These are phyloP conservation scores for Candida koratica DNA, from an alignment of 805 yeast species.

Conservation along the genomic window DNA sequence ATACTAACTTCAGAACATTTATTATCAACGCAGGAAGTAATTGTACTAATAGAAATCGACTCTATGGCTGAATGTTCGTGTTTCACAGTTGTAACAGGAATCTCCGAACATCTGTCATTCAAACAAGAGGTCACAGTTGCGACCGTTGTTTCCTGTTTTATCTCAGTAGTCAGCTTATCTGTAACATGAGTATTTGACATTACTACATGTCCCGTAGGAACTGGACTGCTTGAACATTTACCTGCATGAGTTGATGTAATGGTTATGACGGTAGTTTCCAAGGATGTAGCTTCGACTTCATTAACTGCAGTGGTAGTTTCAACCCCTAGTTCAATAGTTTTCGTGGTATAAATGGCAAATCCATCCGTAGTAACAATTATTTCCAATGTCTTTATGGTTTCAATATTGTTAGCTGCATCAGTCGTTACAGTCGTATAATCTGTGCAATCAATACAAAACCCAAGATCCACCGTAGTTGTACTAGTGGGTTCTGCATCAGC, in stretches of 20 bases:
- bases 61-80: background rate
- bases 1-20: background rate
- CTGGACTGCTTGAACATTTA: conserved; percentile 36
- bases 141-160: background rate
- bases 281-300: background rate
- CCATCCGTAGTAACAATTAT: conserved; percentile 13
- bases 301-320: background rate
- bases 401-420: conserved; percentile 10
- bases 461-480: conserved; percentile 12
- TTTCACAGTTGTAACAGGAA: background rate
- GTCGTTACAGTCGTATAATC: conserved; percentile 11
- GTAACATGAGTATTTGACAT: background rate
- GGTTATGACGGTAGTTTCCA: background rate
- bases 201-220: background rate
- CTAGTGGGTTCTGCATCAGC: conserved; percentile 11
- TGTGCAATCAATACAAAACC: conserved; percentile 11
- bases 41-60: background rate
- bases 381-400: background rate
- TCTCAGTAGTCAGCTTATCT: background rate
- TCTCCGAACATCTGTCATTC: background rate
- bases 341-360: conserved; percentile 1
- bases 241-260: conserved; percentile 18
- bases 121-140: background rate
- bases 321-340: background rate
- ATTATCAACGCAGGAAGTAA: background rate